Evolutionary conservation across 2,329 filamentous ascomycete species (phyloP).

Genomic region (Blastomyces gilchristii): DNA sequence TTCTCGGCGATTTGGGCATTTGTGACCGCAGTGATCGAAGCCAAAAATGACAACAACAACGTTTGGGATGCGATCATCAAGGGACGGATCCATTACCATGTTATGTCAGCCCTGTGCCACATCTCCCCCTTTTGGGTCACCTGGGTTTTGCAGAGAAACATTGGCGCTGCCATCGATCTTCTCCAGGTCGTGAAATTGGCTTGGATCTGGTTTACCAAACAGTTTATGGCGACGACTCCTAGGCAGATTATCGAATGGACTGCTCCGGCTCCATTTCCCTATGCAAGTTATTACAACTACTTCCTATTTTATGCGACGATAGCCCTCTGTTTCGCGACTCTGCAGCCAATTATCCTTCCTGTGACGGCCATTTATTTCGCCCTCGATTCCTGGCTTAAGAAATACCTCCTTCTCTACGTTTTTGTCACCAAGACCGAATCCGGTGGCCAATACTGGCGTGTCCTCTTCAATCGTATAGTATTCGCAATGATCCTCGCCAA

Average conservation of each 20-base stretch:
- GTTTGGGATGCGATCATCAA: conserved; percentile 60
- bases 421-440: conserved; percentile 97
- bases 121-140: conserved; percentile 91
- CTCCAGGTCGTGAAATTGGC: conserved; percentile 74
- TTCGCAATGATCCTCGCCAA: conserved; percentile 73
- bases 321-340: conserved; percentile 67
- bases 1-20: conserved; percentile 77
- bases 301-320: conserved; percentile 92
- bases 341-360: conserved; percentile 79
- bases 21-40: conserved; percentile 53
- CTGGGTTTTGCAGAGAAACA: conserved; percentile 82
- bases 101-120: conserved; percentile 66
- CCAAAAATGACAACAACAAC: conserved; percentile 47
- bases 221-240: conserved; percentile 77
- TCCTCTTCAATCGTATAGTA: conserved; percentile 84
- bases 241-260: conserved; percentile 86
- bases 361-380: conserved; percentile 83
- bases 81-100: conserved; percentile 50
- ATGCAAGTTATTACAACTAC: conserved; percentile 95
- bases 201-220: conserved; percentile 76
- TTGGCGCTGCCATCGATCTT: conserved; percentile 90
- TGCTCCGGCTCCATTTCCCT: conserved; percentile 85
- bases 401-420: conserved; percentile 87
- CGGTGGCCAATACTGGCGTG: conserved; percentile 83
- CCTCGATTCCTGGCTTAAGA: conserved; percentile 82